Evolutionary conservation across 805 yeast genomes (phyloP).

Genomic region (Cyberlindnera maclurae): DNA sequence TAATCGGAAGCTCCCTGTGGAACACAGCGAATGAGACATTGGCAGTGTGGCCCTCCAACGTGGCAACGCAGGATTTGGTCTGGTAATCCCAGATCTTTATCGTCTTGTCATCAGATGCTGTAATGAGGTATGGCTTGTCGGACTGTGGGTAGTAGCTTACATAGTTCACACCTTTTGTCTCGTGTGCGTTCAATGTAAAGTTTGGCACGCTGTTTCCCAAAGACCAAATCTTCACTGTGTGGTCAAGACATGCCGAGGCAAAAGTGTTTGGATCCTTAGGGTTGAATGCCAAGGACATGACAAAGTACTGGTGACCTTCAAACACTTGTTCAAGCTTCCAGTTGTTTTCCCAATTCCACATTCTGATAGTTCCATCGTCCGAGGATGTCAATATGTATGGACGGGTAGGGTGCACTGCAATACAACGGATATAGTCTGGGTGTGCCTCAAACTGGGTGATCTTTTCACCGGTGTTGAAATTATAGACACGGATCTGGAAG

Average conservation of each 20-base stretch:
- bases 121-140: slow-evolving; percentile 92
- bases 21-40: slow-evolving; percentile 95
- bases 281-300: slow-evolving; percentile 90
- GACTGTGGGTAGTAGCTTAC: slow-evolving; percentile 96
- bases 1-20: slow-evolving; percentile 95
- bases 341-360: slow-evolving; percentile 96
- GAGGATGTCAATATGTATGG: slow-evolving; percentile 84
- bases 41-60: slow-evolving; percentile 86
- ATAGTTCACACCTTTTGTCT: slow-evolving; percentile 87
- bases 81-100: slow-evolving; percentile 95
- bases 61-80: slow-evolving; percentile 91
- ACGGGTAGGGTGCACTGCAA: slow-evolving; percentile 91
- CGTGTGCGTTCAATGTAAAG: slow-evolving; percentile 87
- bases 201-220: slow-evolving; percentile 82
- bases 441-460: slow-evolving; percentile 95
- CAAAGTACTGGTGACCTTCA: slow-evolving; percentile 94
- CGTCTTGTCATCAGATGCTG: slow-evolving; percentile 86
- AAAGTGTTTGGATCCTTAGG: slow-evolving; percentile 97
- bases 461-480: slow-evolving; percentile 93
- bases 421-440: slow-evolving; percentile 90
- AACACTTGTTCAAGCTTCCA: slow-evolving; percentile 89
- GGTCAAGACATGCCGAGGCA: slow-evolving; percentile 94
- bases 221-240: slow-evolving; percentile 96
- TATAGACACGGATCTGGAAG: slow-evolving; percentile 87
- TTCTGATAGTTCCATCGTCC: slow-evolving; percentile 85